phyloP scores from a whole-genome alignment of 441 rosid species.

The Erodium texanum region DNA sequence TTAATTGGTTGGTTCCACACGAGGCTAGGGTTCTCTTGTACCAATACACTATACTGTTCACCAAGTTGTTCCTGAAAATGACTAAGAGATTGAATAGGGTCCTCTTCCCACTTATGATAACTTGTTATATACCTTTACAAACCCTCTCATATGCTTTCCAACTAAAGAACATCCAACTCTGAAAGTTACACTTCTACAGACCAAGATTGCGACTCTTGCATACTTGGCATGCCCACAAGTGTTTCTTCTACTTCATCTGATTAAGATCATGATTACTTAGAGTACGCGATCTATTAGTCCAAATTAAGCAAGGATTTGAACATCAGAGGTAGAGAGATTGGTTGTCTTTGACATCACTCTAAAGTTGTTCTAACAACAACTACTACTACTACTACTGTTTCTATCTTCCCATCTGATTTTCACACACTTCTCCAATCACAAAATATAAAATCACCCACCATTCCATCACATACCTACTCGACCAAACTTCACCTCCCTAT shows the following conservation, averaged over 20 bases:
- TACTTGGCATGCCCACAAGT: no score
- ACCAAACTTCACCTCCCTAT: constrained; percentile 5
- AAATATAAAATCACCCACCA: not conserved
- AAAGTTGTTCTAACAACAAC: not conserved
- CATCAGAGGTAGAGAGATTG: not conserved
- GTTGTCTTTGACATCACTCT: constrained; percentile 7
- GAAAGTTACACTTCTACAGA: constrained; percentile 2
- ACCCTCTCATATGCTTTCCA: not conserved
- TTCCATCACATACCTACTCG: constrained; percentile 5
- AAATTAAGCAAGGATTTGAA: not conserved
- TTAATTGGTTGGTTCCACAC: not conserved
- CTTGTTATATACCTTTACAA: not conserved
- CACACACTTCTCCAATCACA: not conserved
- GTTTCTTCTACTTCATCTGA: not conserved
- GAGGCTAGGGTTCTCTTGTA: not conserved
- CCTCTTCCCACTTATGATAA: constrained; percentile 2
- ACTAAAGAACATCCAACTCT: not conserved
- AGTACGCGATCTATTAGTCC: not conserved
- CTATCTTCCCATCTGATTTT: not conserved
- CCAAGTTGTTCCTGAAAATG: not conserved
- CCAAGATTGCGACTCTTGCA: not conserved
- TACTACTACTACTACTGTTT: not conserved
- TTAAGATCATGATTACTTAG: constrained; percentile 1
- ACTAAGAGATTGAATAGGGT: not conserved
- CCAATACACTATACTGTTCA: no score